Evolutionary conservation across 1,284 basidiomycete genomes (phyloP), one percentile per base, ranked within the genome.

Genomic region (Anthracocystis walkeri): DNA sequence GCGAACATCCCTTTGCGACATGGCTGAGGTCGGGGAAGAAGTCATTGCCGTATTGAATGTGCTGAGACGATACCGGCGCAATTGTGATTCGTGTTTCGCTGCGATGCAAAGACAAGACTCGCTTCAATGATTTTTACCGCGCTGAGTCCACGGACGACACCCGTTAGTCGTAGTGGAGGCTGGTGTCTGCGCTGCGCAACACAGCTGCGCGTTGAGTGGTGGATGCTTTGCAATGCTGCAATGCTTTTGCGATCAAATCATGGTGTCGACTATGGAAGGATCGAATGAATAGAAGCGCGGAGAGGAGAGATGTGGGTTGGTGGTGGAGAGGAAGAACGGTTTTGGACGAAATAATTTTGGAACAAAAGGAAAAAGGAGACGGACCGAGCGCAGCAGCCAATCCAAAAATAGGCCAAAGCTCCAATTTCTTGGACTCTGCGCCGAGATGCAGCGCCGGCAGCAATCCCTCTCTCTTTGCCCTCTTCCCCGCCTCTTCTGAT

Each of bases 1-100:
- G 10, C 75, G 63, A 31, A 58, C 58, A 38, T 74, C 70, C 45
- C 57, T 64, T 38, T 71, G 71, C 18, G 64, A 63, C 65, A 69
- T 63, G 49, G 64, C 61, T 25, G 54, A 49, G 40, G 63, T 46
- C 23, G 64, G 35, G 8, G 63, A 63, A 18, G 64, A 51, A 7
- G 65, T 66, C 58, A 62, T 65, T 18, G 52, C 16, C 23, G 25
- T 14, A 7, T 12, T 7, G 29, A 23, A 18, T 35, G 21, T 18
- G 20, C 23, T 25, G 48, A 10, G 21, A 21, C 18, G 18, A 23
- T 5, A 29, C 6, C 5, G 16, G 1, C 20, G 20, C 31, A 12
- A n/a, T 35, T 11, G 12, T 25, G 20, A 12, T 38, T 35, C 7
- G 14, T 21, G 38, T 21, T n/a, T 20, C 29, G 18, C 40, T 12